Evolutionary conservation across 257 asterid species (phyloP), one percentile per base, ranked within the genome.

Genomic region (Solanum pennellii): DNA sequence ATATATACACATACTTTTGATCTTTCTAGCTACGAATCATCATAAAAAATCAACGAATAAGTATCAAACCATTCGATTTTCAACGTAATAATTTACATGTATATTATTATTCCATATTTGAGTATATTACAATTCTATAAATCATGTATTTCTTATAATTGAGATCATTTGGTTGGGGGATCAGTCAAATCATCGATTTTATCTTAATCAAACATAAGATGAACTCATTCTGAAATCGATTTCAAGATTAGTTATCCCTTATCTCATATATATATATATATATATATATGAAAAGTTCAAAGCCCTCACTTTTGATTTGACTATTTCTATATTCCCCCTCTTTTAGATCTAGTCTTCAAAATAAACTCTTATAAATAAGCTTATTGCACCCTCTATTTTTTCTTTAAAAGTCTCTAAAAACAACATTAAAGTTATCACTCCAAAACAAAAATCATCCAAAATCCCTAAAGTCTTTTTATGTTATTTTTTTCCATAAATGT

Each of bases 291-390:
- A 80, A 47, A 42, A 1, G 42, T 80, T 80, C 69, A 80, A 15
- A 47, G 69, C 85, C 69, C 20, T 80, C 85, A 47, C 44, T 29
- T 80, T 80, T 80, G 69, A 80, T 47, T 80, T 80, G 85, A 80
- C 85, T 80, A 18, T 80, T 76, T 80, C 85, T 27, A 47, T 47
- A 27, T 49, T 29, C 44, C 62, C 27, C 20, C 49, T 37, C 10
- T 37, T 74, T 47, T 80, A 41, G 42, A 80, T 47, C 69, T 18
- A 47, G 20, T 47, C 85, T 80, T 80, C 29, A 29, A 45, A 80
- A 47, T 12, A 7, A 47, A 47, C 68, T 47, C 66, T 47, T 27
- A 37, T 18, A 80, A 16, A 80, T 80, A 80, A 80, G 20, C 85
- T 27, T 80, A 80, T 27, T n/a, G 23, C 1, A 27, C 65, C 84